Base-by-base conservation (phyloP, 2,329 filamentous ascomycete genomes). In the Pestalotiopsis sp. region DNA sequence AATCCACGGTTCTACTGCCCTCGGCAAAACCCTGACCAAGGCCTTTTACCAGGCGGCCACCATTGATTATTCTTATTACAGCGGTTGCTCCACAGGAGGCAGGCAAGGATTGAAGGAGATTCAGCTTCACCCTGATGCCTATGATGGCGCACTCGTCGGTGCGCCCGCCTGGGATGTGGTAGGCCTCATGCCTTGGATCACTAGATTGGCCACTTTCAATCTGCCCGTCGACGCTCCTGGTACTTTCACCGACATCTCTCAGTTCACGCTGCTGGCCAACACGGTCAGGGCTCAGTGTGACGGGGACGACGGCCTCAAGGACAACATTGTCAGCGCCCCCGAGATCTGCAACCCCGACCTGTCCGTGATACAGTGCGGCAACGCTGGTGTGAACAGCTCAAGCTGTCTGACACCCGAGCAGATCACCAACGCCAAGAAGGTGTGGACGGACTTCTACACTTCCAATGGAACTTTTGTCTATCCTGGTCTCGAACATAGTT, bases 51-150 rank as follows among this genome's bases (percentile, higher is more conserved):
- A 76, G n/a, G 25, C 58, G 20, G 5, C 76, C 75, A 76, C 31
- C 73, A 80, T 60, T 81, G 27, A 70, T 11, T 77, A 84, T 75
- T 83, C 81, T 11, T 87, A 87, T 73, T 87, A 82, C 72, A 78
- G 80, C 20, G 86, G 86, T 17, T 89, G 86, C 73, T 86, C 84
- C 1, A 87, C 85, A 0, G 86, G 86, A 36, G 86, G 86, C 3
- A 78, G 86, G 5, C 85, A 89, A 74, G 86, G 85, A 5, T 75
- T 86, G 17, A 84, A 84, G 66, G 80, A 83, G 41, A 79, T 83
- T 2, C 80, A 87, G 71, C 75, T 80, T 41, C 85, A 82, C 68
- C 85, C 85, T 0, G 79, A 85, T 13, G 82, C 86, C 59, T 87
- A 87, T 67, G 84, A 87, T 67, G 86, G 86, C 7, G 82, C 85